Evolutionary conservation across 2,329 filamentous ascomycete genomes (phyloP).

Genomic region (Endoconidiophora laricicola): DNA sequence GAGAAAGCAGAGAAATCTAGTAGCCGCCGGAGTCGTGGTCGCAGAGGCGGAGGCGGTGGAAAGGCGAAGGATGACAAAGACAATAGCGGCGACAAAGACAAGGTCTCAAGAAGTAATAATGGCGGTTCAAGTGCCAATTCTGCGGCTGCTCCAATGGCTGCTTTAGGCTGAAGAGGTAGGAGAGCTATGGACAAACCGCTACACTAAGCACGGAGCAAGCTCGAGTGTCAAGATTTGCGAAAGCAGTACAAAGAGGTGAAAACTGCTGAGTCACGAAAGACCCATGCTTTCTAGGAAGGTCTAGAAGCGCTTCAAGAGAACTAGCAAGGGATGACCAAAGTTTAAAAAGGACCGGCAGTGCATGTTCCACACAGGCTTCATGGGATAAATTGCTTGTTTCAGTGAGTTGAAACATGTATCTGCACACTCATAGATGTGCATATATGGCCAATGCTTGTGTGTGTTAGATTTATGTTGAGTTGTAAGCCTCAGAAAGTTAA

Average conservation of each 20-base stretch:
- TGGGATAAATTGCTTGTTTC: too few species aligned
- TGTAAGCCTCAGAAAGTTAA: too few species aligned
- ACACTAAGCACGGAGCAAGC: too few species aligned
- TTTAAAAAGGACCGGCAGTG: not conserved
- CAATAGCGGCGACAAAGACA: conserved; percentile 12
- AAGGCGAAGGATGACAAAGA: conserved; percentile 1
- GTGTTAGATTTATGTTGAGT: too few species aligned
- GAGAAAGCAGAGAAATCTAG: conserved; percentile 16
- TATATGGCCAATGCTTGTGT: too few species aligned
- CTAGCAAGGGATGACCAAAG: not conserved
- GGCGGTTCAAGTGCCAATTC: conserved; percentile 8
- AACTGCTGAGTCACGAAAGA: too few species aligned
- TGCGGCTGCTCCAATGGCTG: not conserved
- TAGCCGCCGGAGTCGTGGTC: conserved; percentile 15
- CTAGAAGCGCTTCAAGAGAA: not conserved
- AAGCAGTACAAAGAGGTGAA: too few species aligned
- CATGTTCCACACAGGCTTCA: not conserved
- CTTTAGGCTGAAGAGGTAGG: not conserved
- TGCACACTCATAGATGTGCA: not conserved
- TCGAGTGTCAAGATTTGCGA: too few species aligned
- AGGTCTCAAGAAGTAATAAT: conserved; percentile 13
- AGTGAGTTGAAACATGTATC: not conserved
- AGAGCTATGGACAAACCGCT: too few species aligned
- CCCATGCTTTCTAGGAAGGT: not conserved
- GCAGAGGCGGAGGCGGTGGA: conserved; percentile 16